These are phyloP conservation scores for Acanthamoeba lenticulata DNA, from an alignment of 208 protist genomes.

Conservation along the genomic window DNA sequence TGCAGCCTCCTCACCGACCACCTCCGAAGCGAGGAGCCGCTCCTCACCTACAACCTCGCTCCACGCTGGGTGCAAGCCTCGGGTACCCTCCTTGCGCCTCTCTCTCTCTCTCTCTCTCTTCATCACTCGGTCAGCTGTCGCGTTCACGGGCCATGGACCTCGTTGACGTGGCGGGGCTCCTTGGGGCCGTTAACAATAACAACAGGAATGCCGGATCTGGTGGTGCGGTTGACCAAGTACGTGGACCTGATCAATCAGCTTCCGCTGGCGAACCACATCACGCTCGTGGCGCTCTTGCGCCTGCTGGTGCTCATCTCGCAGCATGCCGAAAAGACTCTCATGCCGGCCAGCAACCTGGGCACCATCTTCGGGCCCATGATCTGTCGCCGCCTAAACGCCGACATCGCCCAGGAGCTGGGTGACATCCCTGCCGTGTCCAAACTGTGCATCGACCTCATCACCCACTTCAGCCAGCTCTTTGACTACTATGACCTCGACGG, in stretches of 20 bases:
- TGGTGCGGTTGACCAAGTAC: neutral
- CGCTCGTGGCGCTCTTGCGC: neutral
- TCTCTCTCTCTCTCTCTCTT: neutral
- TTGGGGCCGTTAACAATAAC: neutral
- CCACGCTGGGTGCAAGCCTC: neutral
- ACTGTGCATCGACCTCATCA: neutral
- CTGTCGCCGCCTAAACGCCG: neutral
- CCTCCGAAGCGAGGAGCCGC: neutral
- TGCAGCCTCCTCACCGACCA: slow-evolving; percentile 14
- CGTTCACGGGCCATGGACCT: neutral
- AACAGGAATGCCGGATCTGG: slow-evolving; percentile 2
- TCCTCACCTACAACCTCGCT: neutral
- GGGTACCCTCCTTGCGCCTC: neutral
- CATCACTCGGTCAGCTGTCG: neutral
- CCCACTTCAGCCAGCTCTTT: slow-evolving; percentile 21
- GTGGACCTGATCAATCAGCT: neutral
- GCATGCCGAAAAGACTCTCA: neutral
- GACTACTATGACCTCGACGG: neutral
- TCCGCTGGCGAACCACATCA: neutral
- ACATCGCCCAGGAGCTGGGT: neutral
- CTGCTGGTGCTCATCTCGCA: neutral
- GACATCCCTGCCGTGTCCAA: neutral
- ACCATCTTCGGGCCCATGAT: slow-evolving; percentile 25
- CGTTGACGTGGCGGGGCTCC: neutral
- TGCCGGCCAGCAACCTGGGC: neutral